These are phyloP conservation scores for Picea engelmannii DNA, from an alignment of 83 land plant species.

Conservation along the genomic window DNA sequence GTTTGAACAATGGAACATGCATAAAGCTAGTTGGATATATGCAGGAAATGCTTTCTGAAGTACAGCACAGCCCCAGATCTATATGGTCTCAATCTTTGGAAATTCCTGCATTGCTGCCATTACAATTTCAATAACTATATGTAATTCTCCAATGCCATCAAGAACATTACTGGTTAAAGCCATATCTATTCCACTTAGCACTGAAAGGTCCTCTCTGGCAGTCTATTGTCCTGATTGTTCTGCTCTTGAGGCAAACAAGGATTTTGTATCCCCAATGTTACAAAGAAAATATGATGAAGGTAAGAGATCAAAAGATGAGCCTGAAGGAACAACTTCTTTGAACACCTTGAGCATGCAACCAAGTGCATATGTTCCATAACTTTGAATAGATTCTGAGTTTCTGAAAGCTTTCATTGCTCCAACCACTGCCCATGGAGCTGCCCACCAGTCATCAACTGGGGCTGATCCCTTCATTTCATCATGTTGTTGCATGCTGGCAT, in stretches of 20 bases:
- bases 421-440: conserved; percentile 20
- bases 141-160: conserved; percentile 16
- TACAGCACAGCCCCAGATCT: conserved; percentile 23
- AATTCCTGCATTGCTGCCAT: conserved; percentile 22
- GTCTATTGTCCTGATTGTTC: not conserved
- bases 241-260: not conserved
- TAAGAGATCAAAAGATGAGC: not conserved
- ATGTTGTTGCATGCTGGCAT: too few species aligned
- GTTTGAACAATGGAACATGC: not conserved
- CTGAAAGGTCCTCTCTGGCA: not conserved
- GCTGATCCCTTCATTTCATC: not conserved
- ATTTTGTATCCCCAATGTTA: not conserved
- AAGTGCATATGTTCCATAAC: conserved; percentile 28
- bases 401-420: conserved; percentile 25
- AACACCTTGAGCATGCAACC: conserved; percentile 29
- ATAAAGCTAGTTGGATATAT: conserved; percentile 11
- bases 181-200: not conserved
- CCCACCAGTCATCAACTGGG: conserved; percentile 22
- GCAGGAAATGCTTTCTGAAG: conserved; percentile 18
- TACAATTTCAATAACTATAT: conserved; percentile 20
- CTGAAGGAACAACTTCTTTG: not conserved
- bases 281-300: not conserved
- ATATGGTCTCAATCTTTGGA: conserved; percentile 27
- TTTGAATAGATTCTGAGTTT: conserved; percentile 22
- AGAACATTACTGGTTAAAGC: conserved; percentile 5